Percentiles rank a stretch among this genome's conserved stretches.
Conservation (phyloP, 2,329 filamentous ascomycete genomes). For the Clarireedia sp. region DNA sequence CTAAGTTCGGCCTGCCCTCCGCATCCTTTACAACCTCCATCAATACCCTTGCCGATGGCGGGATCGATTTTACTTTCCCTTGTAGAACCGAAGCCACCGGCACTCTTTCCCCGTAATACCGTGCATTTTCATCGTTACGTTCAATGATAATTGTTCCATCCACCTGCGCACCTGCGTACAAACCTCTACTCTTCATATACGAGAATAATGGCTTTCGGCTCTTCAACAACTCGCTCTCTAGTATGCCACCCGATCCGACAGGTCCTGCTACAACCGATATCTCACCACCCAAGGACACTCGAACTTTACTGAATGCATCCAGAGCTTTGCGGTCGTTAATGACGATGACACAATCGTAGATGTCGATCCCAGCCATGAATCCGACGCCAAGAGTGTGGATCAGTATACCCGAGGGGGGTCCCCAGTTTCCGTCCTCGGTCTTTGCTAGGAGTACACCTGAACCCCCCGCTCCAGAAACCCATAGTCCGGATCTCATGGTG, state of each 20-base stretch:
- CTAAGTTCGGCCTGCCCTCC: constrained; percentile 70
- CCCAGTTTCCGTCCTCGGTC: constrained; percentile 82
- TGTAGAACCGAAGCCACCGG: constrained; percentile 49
- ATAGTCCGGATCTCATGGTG: constrained; percentile 85
- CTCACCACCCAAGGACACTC: constrained; percentile 75
- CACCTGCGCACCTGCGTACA: constrained; percentile 77
- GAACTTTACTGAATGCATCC: constrained; percentile 72
- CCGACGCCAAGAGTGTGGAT: constrained; percentile 83
- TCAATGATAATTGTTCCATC: constrained; percentile 81
- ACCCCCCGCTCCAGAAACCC: constrained; percentile 83
- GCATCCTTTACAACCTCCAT: constrained; percentile 74
- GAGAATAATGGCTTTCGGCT: constrained; percentile 64
- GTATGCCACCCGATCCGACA: constrained; percentile 58
- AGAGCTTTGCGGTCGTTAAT: constrained; percentile 82
- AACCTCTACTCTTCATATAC: constrained; percentile 80
- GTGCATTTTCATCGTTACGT: constrained; percentile 73
- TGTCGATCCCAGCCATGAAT: constrained; percentile 85
- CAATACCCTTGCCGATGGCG: constrained; percentile 32
- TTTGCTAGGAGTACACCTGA: constrained; percentile 74
- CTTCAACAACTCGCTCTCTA: constrained; percentile 34
- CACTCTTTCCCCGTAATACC: constrained; percentile 65
- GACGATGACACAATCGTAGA: constrained; percentile 91
- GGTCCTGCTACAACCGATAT: constrained; percentile 71
- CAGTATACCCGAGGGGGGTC: constrained; percentile 82
- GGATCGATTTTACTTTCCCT: constrained; percentile 16